Evolutionary conservation across 2,329 filamentous ascomycete genomes (phyloP), one percentile per base, ranked within the genome.

Genomic region (Pseudonectria foliicola): DNA sequence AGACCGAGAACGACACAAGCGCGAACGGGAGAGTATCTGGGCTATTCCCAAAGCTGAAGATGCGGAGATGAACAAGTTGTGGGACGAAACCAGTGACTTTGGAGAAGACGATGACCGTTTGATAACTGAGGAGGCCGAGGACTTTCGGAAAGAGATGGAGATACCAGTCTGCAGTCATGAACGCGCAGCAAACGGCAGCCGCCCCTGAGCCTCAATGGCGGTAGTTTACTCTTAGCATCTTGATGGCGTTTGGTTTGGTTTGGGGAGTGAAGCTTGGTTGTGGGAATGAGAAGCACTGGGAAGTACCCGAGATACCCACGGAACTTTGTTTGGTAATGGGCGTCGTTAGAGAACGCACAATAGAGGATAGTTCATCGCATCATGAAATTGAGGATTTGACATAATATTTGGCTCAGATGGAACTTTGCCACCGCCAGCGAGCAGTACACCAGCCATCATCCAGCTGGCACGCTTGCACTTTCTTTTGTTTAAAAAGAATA

Each of bases 1-100:
- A 62, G 92, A 98, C 60, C 72, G 92, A 4, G 92, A 98, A 60
- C 71, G 92, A 28, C 93, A 98, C 61, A 98, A 98, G 69, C 70
- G 90, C 28, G 68, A 90, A 52, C 70, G 92, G 14, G 92, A 98
- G 64, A 88, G 81, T 50, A 93, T 95, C 43, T 98, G 93, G 92
- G 86, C 88, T 1, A 80, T 95, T 3, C 77, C 77, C 21, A 71
- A 74, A 7, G 52, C 48, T 7, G 70, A 75, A 16, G 75, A 80
- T 25, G 64, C 66, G 10, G 90, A 96, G 62, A 81, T 87, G 63
- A 75, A 81, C 44, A 85, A 78, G 62, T 63, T 93, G 45, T 93
- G 85, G 82, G 86, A 92, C 27, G 87, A 95, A 55, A 82, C 79
- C 13, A 94, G 86, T 52, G 86, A 92, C 44, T 70, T 90, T 42